phyloP scores from a whole-genome alignment of 2,329 filamentous ascomycete genomes.

The Fusarium sp. region DNA sequence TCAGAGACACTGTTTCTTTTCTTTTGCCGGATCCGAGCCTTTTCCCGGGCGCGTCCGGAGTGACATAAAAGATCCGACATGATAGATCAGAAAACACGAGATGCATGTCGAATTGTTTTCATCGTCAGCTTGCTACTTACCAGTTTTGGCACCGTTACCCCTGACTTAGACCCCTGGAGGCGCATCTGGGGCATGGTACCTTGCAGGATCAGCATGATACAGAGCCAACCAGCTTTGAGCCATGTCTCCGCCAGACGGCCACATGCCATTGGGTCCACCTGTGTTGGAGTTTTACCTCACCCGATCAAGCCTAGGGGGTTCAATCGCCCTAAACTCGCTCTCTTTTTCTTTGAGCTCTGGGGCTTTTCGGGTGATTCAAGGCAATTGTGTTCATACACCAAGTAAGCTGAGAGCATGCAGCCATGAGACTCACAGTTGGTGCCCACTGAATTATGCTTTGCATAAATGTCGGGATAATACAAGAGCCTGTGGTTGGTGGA shows the following conservation, averaged over 20 bases:
- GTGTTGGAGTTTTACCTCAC: constrained; percentile 41
- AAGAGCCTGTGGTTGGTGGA: background rate
- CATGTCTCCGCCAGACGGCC: constrained; percentile 32
- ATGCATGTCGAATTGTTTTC: constrained; percentile 17
- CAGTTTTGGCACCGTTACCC: constrained; percentile 35
- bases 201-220: constrained; percentile 40
- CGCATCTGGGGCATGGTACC: constrained; percentile 36
- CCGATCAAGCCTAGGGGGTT: constrained; percentile 38
- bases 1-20: constrained; percentile 1
- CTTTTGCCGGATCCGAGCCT: constrained; percentile 28
- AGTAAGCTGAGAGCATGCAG: background rate
- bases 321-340: constrained; percentile 32
- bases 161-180: constrained; percentile 38
- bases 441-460: background rate
- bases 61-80: constrained; percentile 27
- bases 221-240: constrained; percentile 36
- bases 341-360: constrained; percentile 7
- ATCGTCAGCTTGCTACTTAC: constrained; percentile 9
- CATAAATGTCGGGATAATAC: background rate
- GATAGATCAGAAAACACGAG: constrained; percentile 2
- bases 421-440: background rate
- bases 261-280: constrained; percentile 40
- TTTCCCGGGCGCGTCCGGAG: constrained; percentile 2
- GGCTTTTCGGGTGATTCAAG: background rate
- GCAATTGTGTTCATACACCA: background rate